These are phyloP conservation scores for Zostera marina DNA, from an alignment of 116 monocot genomes.

Conservation along the genomic window DNA sequence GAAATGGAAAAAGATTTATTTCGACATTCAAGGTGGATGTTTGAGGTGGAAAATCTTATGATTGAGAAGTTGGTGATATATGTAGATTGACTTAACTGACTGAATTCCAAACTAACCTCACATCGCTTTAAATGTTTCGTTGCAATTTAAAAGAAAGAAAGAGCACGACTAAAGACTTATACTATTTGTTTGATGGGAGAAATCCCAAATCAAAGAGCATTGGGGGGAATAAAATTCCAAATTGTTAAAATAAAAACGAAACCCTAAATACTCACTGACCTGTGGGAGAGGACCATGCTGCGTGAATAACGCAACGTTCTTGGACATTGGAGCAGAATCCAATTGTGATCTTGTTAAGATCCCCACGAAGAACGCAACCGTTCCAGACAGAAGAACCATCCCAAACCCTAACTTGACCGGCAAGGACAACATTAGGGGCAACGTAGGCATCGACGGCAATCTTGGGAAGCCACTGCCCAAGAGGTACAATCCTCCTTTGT, in stretches of 20 bases:
- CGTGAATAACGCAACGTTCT: slow-evolving; percentile 82
- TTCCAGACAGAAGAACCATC: slow-evolving; percentile 88
- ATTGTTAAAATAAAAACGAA: not conserved
- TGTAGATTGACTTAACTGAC: too few species aligned
- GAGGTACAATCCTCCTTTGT: slow-evolving; percentile 56
- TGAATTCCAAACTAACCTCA: too few species aligned
- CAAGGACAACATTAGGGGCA: slow-evolving; percentile 83
- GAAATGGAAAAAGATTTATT: too few species aligned
- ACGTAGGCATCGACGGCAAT: slow-evolving; percentile 92
- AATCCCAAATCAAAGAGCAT: too few species aligned
- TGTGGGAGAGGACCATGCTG: slow-evolving; percentile 83
- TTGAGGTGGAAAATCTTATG: too few species aligned
- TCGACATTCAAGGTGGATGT: too few species aligned
- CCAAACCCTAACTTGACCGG: slow-evolving; percentile 75
- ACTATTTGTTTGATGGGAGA: too few species aligned
- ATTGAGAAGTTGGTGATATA: too few species aligned
- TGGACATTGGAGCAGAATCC: slow-evolving; percentile 88
- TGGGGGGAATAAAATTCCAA: not conserved
- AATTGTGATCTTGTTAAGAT: slow-evolving; percentile 82
- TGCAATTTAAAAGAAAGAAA: too few species aligned
- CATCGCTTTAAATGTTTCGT: too few species aligned
- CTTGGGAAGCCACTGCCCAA: slow-evolving; percentile 92
- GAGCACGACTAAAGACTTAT: too few species aligned
- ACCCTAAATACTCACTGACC: slow-evolving; percentile 16
- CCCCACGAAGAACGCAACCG: slow-evolving; percentile 77